A percentile compares a stretch with the other conserved stretches of the same genome.
Evolutionary conservation across 2,329 filamentous ascomycete species (phyloP).

Genomic region (Orbilia brochopaga): DNA sequence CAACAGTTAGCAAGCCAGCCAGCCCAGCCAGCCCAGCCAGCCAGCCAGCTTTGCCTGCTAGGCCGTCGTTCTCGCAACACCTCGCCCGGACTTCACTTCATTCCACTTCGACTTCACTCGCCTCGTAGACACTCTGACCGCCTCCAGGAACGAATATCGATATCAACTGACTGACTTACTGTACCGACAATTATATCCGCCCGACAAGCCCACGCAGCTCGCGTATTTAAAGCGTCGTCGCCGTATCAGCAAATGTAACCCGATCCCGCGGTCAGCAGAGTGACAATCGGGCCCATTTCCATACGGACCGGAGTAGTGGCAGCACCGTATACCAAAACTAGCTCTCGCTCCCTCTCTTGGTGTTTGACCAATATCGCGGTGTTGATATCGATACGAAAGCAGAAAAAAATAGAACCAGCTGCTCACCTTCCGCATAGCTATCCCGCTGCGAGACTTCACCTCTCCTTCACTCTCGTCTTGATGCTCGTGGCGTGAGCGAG

Average conservation of each 20-base stretch:
- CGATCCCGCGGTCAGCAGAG: no score
- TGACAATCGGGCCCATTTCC: no score
- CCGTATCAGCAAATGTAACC: no score
- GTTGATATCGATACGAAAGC: slow-evolving; percentile 33
- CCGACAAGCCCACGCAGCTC: neutral
- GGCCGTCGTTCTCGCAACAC: neutral
- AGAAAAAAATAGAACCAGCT: slow-evolving; percentile 14
- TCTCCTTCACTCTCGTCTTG: slow-evolving; percentile 13
- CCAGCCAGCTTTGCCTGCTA: no score
- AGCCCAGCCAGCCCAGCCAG: no score
- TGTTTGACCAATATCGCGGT: slow-evolving; percentile 45
- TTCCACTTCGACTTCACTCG: neutral
- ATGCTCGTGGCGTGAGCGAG: slow-evolving; percentile 19
- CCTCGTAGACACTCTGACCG: neutral
- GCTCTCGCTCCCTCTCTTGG: slow-evolving; percentile 15
- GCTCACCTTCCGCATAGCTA: slow-evolving; percentile 28
- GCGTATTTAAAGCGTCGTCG: no score
- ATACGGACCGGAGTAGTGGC: no score
- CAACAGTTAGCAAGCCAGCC: no score
- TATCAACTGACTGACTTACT: neutral
- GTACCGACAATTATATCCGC: neutral
- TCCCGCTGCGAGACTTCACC: neutral
- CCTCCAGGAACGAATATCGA: neutral
- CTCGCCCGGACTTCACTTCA: neutral
- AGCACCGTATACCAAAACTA: neutral